phyloP scores from a whole-genome alignment of 1,139 yeast genomes.

The Pichia sp. region DNA sequence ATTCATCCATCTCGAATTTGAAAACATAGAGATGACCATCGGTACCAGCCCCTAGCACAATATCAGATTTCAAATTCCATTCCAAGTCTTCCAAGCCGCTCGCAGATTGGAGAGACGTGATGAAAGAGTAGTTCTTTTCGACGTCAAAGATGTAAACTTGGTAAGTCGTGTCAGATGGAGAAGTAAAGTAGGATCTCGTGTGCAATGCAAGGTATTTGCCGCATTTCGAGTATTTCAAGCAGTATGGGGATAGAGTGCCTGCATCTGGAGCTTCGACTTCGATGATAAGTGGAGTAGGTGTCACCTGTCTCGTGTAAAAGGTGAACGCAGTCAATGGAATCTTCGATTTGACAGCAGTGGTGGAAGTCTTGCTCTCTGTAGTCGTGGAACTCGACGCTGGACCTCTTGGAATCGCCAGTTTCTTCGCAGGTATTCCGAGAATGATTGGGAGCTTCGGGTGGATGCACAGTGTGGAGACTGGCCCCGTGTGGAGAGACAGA shows the following conservation, averaged over 20 bases:
- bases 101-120: neutral
- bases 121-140: slow-evolving; percentile 1
- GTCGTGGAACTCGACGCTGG: slow-evolving; percentile 1
- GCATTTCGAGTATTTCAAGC: slow-evolving; percentile 12
- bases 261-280: neutral
- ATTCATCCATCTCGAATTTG: neutral
- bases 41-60: slow-evolving; percentile 9
- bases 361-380: no score
- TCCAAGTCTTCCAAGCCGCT: slow-evolving; percentile 10
- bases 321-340: slow-evolving; percentile 3
- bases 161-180: neutral
- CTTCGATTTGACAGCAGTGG: neutral
- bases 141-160: slow-evolving; percentile 9
- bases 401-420: neutral
- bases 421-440: slow-evolving; percentile 1
- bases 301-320: slow-evolving; percentile 1
- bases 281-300: slow-evolving; percentile 7
- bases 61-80: slow-evolving; percentile 10
- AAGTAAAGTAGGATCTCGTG: slow-evolving; percentile 2
- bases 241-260: slow-evolving; percentile 5
- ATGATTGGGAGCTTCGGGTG: slow-evolving; percentile 4
- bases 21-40: slow-evolving; percentile 15
- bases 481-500: neutral
- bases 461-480: slow-evolving; percentile 1
- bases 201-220: slow-evolving; percentile 14